Evolutionary conservation across 345 rosid genomes (phyloP).

Genomic region (Turritis glabra): DNA sequence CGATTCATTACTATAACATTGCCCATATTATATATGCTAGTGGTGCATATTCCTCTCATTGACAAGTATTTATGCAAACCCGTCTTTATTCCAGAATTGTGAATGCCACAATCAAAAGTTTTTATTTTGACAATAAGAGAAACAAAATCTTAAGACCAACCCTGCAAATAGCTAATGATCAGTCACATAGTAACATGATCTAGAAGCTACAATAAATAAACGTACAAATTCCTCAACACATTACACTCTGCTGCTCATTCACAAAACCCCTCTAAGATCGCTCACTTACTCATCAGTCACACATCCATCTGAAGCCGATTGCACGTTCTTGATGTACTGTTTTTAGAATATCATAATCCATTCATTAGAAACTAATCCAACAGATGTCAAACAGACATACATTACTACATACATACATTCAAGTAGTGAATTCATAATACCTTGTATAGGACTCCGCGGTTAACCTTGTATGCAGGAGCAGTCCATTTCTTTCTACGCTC

Average conservation of each 20-base stretch:
- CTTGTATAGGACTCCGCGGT: slow-evolving; percentile 76
- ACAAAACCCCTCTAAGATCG: slow-evolving; percentile 32
- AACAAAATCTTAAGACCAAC: background rate
- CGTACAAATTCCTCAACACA: slow-evolving; percentile 56
- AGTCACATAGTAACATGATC: background rate
- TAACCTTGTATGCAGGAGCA: slow-evolving; percentile 72
- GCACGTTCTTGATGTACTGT: slow-evolving; percentile 94
- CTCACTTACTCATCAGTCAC: slow-evolving; percentile 77
- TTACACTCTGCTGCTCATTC: slow-evolving; percentile 60
- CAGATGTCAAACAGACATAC: background rate
- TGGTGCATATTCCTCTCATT: too few species aligned
- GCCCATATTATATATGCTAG: background rate
- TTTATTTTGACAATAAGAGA: background rate
- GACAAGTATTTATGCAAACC: background rate
- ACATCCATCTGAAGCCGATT: slow-evolving; percentile 83
- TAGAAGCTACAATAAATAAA: slow-evolving; percentile 48
- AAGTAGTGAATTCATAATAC: slow-evolving; percentile 37
- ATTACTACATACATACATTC: background rate
- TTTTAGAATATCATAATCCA: background rate
- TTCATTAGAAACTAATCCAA: slow-evolving; percentile 14
- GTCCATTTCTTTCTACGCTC: slow-evolving; percentile 75
- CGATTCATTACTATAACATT: too few species aligned
- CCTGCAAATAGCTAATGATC: slow-evolving; percentile 17
- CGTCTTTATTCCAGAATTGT: background rate
- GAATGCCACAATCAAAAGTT: background rate